Conservation (phyloP, 225 moss, liverwort and hornwort genomes). For the Antitrichia curtipendula region DNA sequence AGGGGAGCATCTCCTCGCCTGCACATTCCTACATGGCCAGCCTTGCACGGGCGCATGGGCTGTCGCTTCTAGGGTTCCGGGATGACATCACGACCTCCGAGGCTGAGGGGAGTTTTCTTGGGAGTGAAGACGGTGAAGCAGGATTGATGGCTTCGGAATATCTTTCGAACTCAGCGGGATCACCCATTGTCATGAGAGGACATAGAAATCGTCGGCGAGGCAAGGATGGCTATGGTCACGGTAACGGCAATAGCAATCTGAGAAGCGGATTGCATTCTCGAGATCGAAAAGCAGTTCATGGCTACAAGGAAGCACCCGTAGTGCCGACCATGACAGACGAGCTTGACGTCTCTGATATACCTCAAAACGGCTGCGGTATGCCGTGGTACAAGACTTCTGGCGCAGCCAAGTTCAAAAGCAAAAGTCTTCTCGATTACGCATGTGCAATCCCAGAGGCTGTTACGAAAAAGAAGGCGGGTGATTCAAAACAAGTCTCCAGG, state of each 20-base stretch:
- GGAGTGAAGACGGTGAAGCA: slow-evolving; percentile 27
- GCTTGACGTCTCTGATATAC: slow-evolving; percentile 69
- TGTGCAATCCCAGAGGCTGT: slow-evolving; percentile 56
- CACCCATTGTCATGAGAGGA: slow-evolving; percentile 9
- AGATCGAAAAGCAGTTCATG: slow-evolving; percentile 5
- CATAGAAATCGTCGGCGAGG: slow-evolving; percentile 17
- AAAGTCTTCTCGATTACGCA: slow-evolving; percentile 54
- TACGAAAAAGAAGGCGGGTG: slow-evolving; percentile 24
- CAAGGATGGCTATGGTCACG: not conserved
- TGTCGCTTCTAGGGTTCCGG: slow-evolving; percentile 27
- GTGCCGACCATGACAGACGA: slow-evolving; percentile 46
- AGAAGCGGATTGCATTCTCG: slow-evolving; percentile 24
- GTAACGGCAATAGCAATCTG: not conserved
- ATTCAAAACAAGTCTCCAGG: slow-evolving; percentile 17
- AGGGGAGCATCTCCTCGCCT: slow-evolving; percentile 24
- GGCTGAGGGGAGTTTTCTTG: slow-evolving; percentile 22
- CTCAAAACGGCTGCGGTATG: slow-evolving; percentile 73
- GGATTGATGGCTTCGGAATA: slow-evolving; percentile 9
- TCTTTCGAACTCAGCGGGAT: slow-evolving; percentile 29
- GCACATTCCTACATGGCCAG: slow-evolving; percentile 26
- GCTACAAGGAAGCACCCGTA: slow-evolving; percentile 14
- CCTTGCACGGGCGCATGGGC: slow-evolving; percentile 12
- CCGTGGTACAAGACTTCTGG: slow-evolving; percentile 69
- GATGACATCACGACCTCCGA: slow-evolving; percentile 28
- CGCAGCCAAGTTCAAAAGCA: slow-evolving; percentile 68